phyloP scores from a whole-genome alignment of 1,139 yeast species.

The Zygosaccharomyces sapae region DNA sequence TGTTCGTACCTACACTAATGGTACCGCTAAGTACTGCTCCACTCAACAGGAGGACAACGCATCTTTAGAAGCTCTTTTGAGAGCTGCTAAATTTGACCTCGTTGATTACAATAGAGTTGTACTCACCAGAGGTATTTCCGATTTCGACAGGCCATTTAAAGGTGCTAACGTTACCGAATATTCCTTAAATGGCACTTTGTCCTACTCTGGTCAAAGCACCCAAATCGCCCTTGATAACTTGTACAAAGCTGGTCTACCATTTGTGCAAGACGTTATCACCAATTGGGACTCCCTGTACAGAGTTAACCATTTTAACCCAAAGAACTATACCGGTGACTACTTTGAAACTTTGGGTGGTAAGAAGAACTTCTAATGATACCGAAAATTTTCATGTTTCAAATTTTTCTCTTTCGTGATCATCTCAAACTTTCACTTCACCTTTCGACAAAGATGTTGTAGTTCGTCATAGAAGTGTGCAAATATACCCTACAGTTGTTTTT shows the following conservation, averaged over 20 bases:
- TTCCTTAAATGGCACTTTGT: constrained; percentile 38
- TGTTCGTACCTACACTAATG: constrained; percentile 52
- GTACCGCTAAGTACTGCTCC: constrained; percentile 56
- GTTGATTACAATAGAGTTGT: constrained; percentile 57
- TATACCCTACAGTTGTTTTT: neutral
- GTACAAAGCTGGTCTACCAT: constrained; percentile 53
- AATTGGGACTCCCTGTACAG: constrained; percentile 53
- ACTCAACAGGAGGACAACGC: constrained; percentile 72
- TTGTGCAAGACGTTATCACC: constrained; percentile 48
- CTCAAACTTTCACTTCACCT: neutral
- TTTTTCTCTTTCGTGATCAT: too few species aligned
- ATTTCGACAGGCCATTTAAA: constrained; percentile 57
- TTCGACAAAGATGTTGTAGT: neutral
- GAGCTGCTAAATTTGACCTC: constrained; percentile 53
- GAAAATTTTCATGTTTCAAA: too few species aligned
- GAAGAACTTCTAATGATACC: constrained; percentile 8
- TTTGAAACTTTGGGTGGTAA: constrained; percentile 48
- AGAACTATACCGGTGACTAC: constrained; percentile 59
- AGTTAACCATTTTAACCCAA: constrained; percentile 41
- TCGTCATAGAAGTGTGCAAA: neutral
- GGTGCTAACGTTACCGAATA: constrained; percentile 45
- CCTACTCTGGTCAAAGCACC: constrained; percentile 45
- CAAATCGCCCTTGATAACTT: constrained; percentile 50
- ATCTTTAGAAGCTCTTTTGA: constrained; percentile 54
- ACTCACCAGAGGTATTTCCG: constrained; percentile 60